phyloP scores from a whole-genome alignment of 129 eudicot genomes.

The Lactuca saligna region DNA sequence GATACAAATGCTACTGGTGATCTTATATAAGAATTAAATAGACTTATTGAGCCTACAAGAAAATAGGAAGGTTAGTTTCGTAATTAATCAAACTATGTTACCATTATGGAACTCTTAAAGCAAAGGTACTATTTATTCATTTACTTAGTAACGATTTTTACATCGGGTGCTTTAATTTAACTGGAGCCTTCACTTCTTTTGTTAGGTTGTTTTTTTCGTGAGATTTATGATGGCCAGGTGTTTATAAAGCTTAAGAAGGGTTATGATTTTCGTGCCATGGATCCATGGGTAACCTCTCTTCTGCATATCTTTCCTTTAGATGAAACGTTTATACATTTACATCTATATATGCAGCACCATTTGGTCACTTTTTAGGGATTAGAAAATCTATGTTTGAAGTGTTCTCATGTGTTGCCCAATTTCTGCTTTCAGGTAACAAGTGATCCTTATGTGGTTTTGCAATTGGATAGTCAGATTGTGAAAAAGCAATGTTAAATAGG shows the following conservation, averaged over 20 bases:
- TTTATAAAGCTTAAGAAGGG: slow-evolving; percentile 81
- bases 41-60: slow-evolving; percentile 63
- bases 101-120: neutral
- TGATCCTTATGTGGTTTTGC: slow-evolving; percentile 84
- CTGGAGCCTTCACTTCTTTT: neutral
- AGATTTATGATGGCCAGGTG: slow-evolving; percentile 84
- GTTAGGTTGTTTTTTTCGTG: slow-evolving; percentile 80
- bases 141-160: too few relatives aligned
- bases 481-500: slow-evolving; percentile 93
- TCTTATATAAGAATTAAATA: slow-evolving; percentile 63
- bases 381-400: too few relatives aligned
- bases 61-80: slow-evolving; percentile 60
- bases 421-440: slow-evolving; percentile 98
- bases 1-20: slow-evolving; percentile 79
- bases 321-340: too few relatives aligned
- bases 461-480: slow-evolving; percentile 72
- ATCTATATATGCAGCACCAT: too few relatives aligned
- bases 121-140: too few relatives aligned
- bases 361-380: too few relatives aligned
- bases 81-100: slow-evolving; percentile 21
- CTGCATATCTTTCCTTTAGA: too few relatives aligned
- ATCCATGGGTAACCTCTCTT: too few relatives aligned
- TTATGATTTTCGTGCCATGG: slow-evolving; percentile 81
- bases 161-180: too few relatives aligned
- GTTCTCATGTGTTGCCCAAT: too few relatives aligned